Conservation (phyloP, 1,139 yeast species). For the Arxiozyma heterogenica region DNA sequence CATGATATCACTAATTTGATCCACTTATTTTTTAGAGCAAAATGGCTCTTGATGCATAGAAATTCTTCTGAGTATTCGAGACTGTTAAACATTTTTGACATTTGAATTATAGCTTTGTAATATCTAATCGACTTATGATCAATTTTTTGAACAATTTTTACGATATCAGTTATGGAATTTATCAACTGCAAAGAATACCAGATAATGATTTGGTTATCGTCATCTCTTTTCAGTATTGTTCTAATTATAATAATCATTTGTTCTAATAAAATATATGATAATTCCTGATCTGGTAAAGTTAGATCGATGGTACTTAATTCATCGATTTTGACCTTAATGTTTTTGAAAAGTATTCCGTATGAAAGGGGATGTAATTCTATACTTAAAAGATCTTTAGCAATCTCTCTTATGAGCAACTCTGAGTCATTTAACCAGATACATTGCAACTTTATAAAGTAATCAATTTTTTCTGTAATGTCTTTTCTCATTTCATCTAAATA, state of each 20-base stretch:
- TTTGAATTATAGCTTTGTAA: slow-evolving; percentile 46
- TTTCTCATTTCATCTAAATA: slow-evolving; percentile 24
- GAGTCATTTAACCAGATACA: slow-evolving; percentile 39
- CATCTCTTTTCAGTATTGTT: slow-evolving; percentile 35
- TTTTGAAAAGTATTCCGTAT: slow-evolving; percentile 33
- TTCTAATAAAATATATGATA: slow-evolving; percentile 30
- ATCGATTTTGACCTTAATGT: slow-evolving; percentile 14
- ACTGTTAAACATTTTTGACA: slow-evolving; percentile 46
- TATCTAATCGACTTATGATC: slow-evolving; percentile 32
- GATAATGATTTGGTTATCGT: slow-evolving; percentile 31
- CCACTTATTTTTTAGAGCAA: slow-evolving; percentile 48
- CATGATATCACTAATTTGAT: slow-evolving; percentile 56
- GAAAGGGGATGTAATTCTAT: slow-evolving; percentile 38
- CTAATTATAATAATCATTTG: slow-evolving; percentile 36
- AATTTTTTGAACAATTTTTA: slow-evolving; percentile 34
- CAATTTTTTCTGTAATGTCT: slow-evolving; percentile 39
- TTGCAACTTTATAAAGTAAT: slow-evolving; percentile 39
- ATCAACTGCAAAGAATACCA: slow-evolving; percentile 35
- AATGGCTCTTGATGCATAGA: slow-evolving; percentile 46
- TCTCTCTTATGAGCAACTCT: slow-evolving; percentile 45
- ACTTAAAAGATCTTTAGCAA: slow-evolving; percentile 40
- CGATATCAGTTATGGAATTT: slow-evolving; percentile 29
- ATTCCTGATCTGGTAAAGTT: slow-evolving; percentile 15
- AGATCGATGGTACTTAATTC: slow-evolving; percentile 23
- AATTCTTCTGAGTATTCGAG: slow-evolving; percentile 40